These are phyloP conservation scores for Globisporangium nagaii DNA, from an alignment of 352 stramenopile species.

Conservation along the genomic window DNA sequence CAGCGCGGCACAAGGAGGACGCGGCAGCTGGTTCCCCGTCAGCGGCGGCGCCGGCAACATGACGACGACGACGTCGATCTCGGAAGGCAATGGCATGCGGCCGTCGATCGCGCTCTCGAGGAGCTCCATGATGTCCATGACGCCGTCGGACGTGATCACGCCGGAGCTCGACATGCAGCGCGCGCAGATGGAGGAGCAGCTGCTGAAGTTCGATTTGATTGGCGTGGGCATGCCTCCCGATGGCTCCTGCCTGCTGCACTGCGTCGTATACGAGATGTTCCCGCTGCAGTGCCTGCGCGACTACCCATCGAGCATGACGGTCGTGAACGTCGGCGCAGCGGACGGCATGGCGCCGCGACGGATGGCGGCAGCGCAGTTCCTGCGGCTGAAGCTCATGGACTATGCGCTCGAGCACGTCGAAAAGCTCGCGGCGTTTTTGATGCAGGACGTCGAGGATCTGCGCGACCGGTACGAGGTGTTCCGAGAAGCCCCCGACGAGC, in stretches of 20 bases:
- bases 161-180: constrained; percentile 70
- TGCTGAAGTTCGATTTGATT: constrained; percentile 52
- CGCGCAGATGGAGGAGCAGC: constrained; percentile 70
- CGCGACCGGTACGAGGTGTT: constrained; percentile 70
- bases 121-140: constrained; percentile 54
- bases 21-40: constrained; percentile 61
- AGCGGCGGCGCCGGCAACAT: constrained; percentile 10
- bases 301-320: constrained; percentile 65
- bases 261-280: constrained; percentile 84
- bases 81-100: constrained; percentile 10
- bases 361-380: constrained; percentile 53
- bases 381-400: constrained; percentile 66
- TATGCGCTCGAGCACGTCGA: constrained; percentile 68
- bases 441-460: constrained; percentile 71
- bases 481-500: constrained; percentile 60
- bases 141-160: constrained; percentile 58
- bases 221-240: constrained; percentile 80
- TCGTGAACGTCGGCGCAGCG: constrained; percentile 76
- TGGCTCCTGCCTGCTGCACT: constrained; percentile 78
- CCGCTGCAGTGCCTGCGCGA: constrained; percentile 68
- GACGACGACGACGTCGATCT: background rate
- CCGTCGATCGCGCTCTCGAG: constrained; percentile 28
- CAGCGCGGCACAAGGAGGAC: constrained; percentile 10
- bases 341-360: constrained; percentile 72
- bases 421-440: constrained; percentile 49